Conservation (phyloP, 768 basidiomycete species). For the Russula griseocarnosa region DNA sequence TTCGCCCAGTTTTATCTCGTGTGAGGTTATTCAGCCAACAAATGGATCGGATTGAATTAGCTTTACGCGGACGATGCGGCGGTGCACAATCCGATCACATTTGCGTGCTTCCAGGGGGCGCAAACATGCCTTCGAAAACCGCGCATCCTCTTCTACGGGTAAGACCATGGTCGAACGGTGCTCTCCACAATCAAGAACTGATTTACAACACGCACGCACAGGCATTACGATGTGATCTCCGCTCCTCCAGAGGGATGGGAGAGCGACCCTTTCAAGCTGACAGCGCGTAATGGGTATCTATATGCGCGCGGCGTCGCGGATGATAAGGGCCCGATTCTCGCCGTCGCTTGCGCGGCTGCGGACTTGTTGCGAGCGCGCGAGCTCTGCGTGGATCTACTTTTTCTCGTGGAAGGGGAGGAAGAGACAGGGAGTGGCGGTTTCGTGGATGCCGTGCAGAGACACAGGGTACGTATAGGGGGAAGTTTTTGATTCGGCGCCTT, state of each 20-base stretch:
- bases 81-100: constrained; percentile 74
- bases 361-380: constrained; percentile 66
- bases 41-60: constrained; percentile 38
- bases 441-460: constrained; percentile 61
- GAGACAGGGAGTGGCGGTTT: constrained; percentile 92
- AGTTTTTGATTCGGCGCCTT: background rate
- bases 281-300: constrained; percentile 81
- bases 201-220: constrained; percentile 31
- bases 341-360: constrained; percentile 85
- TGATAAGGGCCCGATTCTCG: constrained; percentile 93
- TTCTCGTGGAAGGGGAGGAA: constrained; percentile 95
- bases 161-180: constrained; percentile 26
- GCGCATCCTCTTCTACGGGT: constrained; percentile 90
- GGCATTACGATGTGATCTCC: constrained; percentile 96
- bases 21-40: background rate
- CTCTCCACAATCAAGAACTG: background rate
- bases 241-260: constrained; percentile 73
- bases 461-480: constrained; percentile 53
- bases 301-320: constrained; percentile 92
- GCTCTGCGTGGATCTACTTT: constrained; percentile 81
- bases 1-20: background rate
- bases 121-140: constrained; percentile 54
- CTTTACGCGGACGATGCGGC: constrained; percentile 65
- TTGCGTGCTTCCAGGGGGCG: constrained; percentile 79
- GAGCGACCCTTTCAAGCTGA: constrained; percentile 77